phyloP scores from a whole-genome alignment of 305 asterid genomes.

The Lippia alba region DNA sequence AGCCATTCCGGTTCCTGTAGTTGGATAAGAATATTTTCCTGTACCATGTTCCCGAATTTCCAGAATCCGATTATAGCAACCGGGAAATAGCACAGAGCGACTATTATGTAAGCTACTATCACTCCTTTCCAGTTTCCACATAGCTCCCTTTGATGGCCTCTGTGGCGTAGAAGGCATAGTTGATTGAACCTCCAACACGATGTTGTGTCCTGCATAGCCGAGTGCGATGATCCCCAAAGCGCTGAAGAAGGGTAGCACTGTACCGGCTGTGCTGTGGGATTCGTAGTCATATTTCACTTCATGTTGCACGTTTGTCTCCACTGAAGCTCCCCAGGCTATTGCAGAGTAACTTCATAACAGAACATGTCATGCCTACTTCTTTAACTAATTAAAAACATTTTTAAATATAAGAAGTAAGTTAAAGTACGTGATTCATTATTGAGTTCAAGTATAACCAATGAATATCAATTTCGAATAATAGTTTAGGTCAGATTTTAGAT shows the following conservation, averaged over 20 bases:
- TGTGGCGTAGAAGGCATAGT: no score
- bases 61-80: constrained; percentile 55
- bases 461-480: no score
- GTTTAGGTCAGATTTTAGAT: no score
- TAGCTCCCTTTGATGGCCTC: no score
- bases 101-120: no score
- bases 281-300: constrained; percentile 42
- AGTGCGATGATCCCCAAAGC: constrained; percentile 48
- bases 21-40: constrained; percentile 39
- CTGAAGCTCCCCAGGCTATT: constrained; percentile 56
- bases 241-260: constrained; percentile 41
- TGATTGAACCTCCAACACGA: constrained; percentile 25
- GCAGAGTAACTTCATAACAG: constrained; percentile 39
- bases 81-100: no score
- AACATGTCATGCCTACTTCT: no score
- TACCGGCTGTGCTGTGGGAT: constrained; percentile 25
- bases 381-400: no score
- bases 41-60: constrained; percentile 50
- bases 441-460: no score
- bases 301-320: constrained; percentile 42
- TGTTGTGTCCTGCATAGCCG: constrained; percentile 55
- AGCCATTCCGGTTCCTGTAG: constrained; percentile 51
- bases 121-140: no score
- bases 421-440: no score
- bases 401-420: no score